A percentile compares a stretch with the other conserved stretches of the same genome.
Conservation (phyloP, 2,329 filamentous ascomycete genomes). For the Exophiala dermatitidis region DNA sequence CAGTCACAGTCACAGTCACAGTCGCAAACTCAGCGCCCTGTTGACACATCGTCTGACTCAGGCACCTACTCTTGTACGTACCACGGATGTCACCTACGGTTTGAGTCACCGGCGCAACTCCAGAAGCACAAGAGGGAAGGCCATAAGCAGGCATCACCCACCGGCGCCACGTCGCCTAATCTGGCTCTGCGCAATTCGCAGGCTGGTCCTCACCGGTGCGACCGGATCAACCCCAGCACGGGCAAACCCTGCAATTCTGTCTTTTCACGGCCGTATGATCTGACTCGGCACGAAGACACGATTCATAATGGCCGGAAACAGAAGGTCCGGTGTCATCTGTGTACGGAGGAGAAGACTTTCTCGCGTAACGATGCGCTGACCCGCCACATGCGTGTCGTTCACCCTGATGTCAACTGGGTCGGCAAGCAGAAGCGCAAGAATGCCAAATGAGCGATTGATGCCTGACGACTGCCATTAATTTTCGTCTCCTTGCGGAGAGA, state of each 20-base stretch:
- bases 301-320: slow-evolving; percentile 93
- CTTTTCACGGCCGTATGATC: slow-evolving; percentile 91
- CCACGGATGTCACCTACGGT: slow-evolving; percentile 79
- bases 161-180: slow-evolving; percentile 42
- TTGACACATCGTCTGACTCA: slow-evolving; percentile 61
- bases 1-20: slow-evolving; percentile 11
- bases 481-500: too few species aligned
- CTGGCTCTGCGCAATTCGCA: slow-evolving; percentile 68
- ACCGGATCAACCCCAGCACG: slow-evolving; percentile 87
- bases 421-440: slow-evolving; percentile 46
- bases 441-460: slow-evolving; percentile 8
- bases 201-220: slow-evolving; percentile 86
- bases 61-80: slow-evolving; percentile 97
- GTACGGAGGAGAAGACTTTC: slow-evolving; percentile 95
- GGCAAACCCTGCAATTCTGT: slow-evolving; percentile 90
- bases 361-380: slow-evolving; percentile 91
- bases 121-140: slow-evolving; percentile 95
- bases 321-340: slow-evolving; percentile 87
- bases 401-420: slow-evolving; percentile 79
- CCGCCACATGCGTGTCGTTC: slow-evolving; percentile 87
- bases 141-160: slow-evolving; percentile 65
- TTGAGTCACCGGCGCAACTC: slow-evolving; percentile 76
- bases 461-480: too few species aligned
- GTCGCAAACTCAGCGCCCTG: slow-evolving; percentile 48
- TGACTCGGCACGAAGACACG: slow-evolving; percentile 93